Percentiles rank a stretch among this genome's conserved stretches.
Conservation (phyloP, 2,329 filamentous ascomycete species). For the Cladophialophora bantiana region DNA sequence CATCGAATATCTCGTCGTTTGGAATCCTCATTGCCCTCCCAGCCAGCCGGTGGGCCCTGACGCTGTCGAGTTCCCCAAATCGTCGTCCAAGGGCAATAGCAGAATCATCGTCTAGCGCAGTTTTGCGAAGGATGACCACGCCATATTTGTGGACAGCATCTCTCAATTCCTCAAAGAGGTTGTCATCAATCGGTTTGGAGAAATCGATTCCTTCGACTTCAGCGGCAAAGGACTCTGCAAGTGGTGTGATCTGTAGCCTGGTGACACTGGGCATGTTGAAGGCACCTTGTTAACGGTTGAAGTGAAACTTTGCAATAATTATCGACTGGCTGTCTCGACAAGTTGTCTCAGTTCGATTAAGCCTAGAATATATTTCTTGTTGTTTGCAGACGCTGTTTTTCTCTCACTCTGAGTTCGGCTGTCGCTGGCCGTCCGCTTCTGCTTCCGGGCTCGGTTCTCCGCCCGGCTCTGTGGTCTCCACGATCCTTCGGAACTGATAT, state of each 20-base stretch:
- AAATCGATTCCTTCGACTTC: conserved; percentile 19
- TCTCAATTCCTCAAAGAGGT: background rate
- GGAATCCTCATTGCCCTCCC: conserved; percentile 5
- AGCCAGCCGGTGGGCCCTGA: conserved; percentile 4
- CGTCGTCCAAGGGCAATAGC: conserved; percentile 11
- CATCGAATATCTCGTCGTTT: conserved; percentile 23
- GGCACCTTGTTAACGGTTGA: background rate
- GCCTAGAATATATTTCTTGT: background rate
- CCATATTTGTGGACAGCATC: conserved; percentile 2
- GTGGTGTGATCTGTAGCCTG: conserved; percentile 14
- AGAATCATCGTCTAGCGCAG: conserved; percentile 2
- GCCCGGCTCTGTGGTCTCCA: background rate
- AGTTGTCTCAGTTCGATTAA: background rate
- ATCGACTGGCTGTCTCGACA: background rate
- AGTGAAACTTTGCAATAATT: background rate
- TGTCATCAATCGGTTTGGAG: conserved; percentile 6
- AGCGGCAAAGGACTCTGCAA: conserved; percentile 3
- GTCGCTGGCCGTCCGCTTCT: background rate
- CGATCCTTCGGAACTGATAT: background rate
- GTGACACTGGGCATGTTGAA: conserved; percentile 14
- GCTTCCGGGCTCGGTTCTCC: background rate
- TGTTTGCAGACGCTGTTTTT: background rate
- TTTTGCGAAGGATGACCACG: conserved; percentile 6
- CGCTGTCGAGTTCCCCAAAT: conserved; percentile 10
- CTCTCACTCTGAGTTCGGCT: background rate